These are phyloP conservation scores for Omphalotus olearius DNA, from an alignment of 1,284 basidiomycete genomes.

Conservation along the genomic window DNA sequence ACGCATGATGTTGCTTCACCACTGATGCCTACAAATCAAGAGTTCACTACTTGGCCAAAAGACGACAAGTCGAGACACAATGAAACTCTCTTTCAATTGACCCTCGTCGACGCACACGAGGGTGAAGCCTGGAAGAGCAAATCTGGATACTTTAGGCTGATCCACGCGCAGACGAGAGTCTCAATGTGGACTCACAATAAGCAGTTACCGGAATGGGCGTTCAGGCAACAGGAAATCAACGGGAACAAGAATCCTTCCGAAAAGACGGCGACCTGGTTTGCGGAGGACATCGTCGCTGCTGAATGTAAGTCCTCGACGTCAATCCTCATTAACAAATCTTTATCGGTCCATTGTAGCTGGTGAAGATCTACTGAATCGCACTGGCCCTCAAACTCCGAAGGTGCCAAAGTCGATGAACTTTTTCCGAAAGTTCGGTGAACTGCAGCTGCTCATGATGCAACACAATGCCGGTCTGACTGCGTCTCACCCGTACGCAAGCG, in stretches of 20 bases:
- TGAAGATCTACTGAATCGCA: slow-evolving; percentile 53
- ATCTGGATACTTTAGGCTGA: slow-evolving; percentile 83
- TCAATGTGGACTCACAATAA: slow-evolving; percentile 90
- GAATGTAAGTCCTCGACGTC: slow-evolving; percentile 47
- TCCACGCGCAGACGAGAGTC: slow-evolving; percentile 89
- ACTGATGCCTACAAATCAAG: slow-evolving; percentile 96
- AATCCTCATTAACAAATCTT: not conserved
- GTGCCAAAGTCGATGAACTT: slow-evolving; percentile 83
- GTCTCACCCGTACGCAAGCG: slow-evolving; percentile 92
- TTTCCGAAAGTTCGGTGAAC: slow-evolving; percentile 91
- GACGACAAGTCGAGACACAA: slow-evolving; percentile 73
- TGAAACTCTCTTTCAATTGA: slow-evolving; percentile 83
- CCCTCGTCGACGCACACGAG: slow-evolving; percentile 67
- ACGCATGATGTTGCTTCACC: slow-evolving; percentile 98
- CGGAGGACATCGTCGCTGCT: slow-evolving; percentile 76
- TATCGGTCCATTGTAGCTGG: slow-evolving; percentile 35
- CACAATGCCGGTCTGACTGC: slow-evolving; percentile 96
- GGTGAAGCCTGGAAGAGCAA: slow-evolving; percentile 89
- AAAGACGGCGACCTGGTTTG: slow-evolving; percentile 83
- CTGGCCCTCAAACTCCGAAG: slow-evolving; percentile 45
- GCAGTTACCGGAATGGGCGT: slow-evolving; percentile 93
- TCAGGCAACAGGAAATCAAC: slow-evolving; percentile 96
- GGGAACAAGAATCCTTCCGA: slow-evolving; percentile 93
- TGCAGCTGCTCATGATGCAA: slow-evolving; percentile 94
- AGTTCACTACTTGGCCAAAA: slow-evolving; percentile 88